Base-by-base conservation (phyloP, 1,139 yeast species). In the Kurtzmaniella quercitrusa region DNA sequence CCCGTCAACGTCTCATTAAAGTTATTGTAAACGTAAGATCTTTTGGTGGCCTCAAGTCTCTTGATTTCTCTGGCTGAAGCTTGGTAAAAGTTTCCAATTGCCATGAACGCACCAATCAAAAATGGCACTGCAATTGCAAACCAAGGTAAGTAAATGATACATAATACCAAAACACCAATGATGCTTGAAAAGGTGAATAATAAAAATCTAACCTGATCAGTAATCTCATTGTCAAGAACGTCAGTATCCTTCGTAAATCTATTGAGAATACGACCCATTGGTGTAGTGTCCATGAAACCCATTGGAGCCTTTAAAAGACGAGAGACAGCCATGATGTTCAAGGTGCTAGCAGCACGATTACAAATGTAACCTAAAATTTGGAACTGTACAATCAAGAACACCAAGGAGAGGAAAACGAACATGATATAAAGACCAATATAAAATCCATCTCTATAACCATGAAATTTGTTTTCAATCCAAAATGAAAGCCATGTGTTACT, bases 231-330 rank as follows among this genome's bases (percentile, higher is more conserved):
- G 62, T 89, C 96, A 55, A 89, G 68, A 31, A 83, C 83, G 58
- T 89, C 95, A 0, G 94, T 85, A 61, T 89, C 97, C 56, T 86
- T 88, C 1, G 95, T 84, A 51, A 79, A 79, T 54, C 85, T 67
- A 56, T 79, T 79, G 55, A 79, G 59, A 29, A 80, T 75, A 59
- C 84, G 66, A 18, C 85, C 86, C 65, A 79, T 65, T n/a, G 85
- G 85, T 0, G 84, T 79, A 9, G 77, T 68, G 58, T 81, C 86
- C 70, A 80, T 71, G 54, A 72, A 80, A 34, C 74, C 56, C 82
- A 79, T 78, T 42, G 85, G 75, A 43, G 76, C 66, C 58, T 79
- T 86, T 49, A 90, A 63, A n/a, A 90, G 70, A 40, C 75, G 74
- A 38, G 75, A 62, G 34, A 84, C 70, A 0, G 95, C 93, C 46